These are phyloP conservation scores for Hyaloraphidium curvatum DNA, from an alignment of 192 early-diverging fungal genomes.

Conservation along the genomic window DNA sequence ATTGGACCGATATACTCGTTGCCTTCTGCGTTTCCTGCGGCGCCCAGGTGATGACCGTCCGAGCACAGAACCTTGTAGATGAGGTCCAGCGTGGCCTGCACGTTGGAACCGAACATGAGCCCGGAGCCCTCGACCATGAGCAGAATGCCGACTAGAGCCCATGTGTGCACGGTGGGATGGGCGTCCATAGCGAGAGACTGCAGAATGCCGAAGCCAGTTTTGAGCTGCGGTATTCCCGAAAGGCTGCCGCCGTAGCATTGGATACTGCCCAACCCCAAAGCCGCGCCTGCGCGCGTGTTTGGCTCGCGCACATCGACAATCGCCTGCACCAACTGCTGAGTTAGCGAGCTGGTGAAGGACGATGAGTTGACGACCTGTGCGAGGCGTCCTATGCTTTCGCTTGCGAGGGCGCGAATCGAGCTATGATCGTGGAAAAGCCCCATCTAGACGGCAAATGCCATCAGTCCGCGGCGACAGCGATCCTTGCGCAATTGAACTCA, in stretches of 20 bases:
- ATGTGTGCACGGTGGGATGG: slow-evolving; percentile 83
- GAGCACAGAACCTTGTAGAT: slow-evolving; percentile 75
- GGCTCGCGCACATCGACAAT: slow-evolving; percentile 84
- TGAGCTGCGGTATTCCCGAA: slow-evolving; percentile 59
- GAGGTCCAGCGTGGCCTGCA: slow-evolving; percentile 65
- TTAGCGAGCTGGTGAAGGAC: slow-evolving; percentile 43
- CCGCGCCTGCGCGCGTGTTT: slow-evolving; percentile 81
- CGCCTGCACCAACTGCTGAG: slow-evolving; percentile 60
- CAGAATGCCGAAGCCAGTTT: slow-evolving; percentile 73
- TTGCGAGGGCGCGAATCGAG: slow-evolving; percentile 48
- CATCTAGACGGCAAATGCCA: slow-evolving; percentile 19
- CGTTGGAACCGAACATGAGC: slow-evolving; percentile 76
- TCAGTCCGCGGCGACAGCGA: slow-evolving; percentile 5
- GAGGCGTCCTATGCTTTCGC: slow-evolving; percentile 65
- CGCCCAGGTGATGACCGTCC: slow-evolving; percentile 60
- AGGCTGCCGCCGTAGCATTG: slow-evolving; percentile 78
- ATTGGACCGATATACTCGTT: slow-evolving; percentile 28
- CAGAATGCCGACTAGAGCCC: slow-evolving; percentile 72
- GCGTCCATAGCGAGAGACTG: slow-evolving; percentile 78
- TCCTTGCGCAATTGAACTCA: slow-evolving; percentile 12
- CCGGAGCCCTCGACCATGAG: slow-evolving; percentile 75
- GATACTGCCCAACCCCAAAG: slow-evolving; percentile 73
- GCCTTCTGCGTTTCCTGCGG: slow-evolving; percentile 36
- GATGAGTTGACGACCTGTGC: slow-evolving; percentile 42
- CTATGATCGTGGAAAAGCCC: slow-evolving; percentile 47